A percentile compares a stretch with the other conserved stretches of the same genome.
Evolutionary conservation across 208 protist species (phyloP).

Genomic region (Leishmania lainsoni): DNA sequence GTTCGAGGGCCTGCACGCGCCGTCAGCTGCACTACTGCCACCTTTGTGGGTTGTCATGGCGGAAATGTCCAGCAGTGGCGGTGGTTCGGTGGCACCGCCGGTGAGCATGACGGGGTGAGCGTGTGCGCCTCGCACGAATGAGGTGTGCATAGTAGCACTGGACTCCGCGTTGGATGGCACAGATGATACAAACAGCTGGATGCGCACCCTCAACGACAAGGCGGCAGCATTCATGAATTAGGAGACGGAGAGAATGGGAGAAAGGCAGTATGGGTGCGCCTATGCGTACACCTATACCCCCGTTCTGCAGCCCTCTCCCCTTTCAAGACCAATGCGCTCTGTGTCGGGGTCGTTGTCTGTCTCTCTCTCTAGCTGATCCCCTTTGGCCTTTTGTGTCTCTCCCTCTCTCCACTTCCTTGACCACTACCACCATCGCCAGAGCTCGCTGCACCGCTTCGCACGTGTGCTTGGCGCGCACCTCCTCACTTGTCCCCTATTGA

Average conservation of each 20-base stretch:
- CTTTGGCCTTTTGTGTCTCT: background rate
- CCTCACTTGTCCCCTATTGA: background rate
- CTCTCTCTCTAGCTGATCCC: background rate
- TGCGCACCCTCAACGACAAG: background rate
- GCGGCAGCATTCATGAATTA: background rate
- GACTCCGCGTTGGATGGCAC: background rate
- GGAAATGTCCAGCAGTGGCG: background rate
- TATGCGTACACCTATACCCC: background rate
- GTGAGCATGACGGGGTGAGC: background rate
- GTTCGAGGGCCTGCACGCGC: conserved; percentile 9
- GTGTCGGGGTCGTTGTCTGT: background rate
- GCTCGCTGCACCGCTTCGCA: background rate
- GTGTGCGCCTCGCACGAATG: background rate
- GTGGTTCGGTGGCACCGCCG: too few species aligned
- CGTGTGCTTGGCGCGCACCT: background rate
- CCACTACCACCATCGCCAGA: background rate
- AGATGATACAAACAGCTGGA: background rate
- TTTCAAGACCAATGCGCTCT: background rate
- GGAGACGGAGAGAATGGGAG: background rate
- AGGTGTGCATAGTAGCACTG: background rate
- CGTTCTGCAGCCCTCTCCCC: background rate
- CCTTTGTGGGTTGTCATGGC: conserved; percentile 11
- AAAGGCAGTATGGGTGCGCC: background rate
- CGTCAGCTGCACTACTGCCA: conserved; percentile 5
- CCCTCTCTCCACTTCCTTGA: background rate